These are phyloP conservation scores for Rhizopogon vulgaris DNA, from an alignment of 768 basidiomycete species.

Conservation along the genomic window DNA sequence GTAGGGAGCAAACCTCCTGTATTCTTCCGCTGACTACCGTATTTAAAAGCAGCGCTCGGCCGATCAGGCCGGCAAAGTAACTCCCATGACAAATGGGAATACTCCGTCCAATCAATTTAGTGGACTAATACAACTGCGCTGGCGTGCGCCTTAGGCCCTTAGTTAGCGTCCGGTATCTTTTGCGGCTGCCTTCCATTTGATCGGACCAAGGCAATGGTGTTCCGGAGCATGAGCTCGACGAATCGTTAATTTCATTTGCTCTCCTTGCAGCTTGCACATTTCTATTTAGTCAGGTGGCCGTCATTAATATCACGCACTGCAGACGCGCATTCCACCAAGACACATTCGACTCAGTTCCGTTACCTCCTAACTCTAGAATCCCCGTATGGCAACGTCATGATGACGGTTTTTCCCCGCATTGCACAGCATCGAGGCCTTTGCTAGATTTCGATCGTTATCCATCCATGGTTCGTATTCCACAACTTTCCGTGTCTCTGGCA, in stretches of 20 bases:
- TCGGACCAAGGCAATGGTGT: not conserved
- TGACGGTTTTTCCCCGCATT: not conserved
- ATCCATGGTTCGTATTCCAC: not conserved
- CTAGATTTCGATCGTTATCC: not conserved
- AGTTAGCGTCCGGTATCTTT: not conserved
- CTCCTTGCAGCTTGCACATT: not conserved
- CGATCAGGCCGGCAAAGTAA: not conserved
- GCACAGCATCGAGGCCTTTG: not conserved
- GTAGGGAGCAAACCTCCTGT: not conserved
- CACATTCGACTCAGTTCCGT: not conserved
- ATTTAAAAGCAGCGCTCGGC: not conserved
- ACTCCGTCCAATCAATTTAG: not conserved
- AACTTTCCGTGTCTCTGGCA: not conserved
- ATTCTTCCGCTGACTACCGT: not conserved
- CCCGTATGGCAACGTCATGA: not conserved
- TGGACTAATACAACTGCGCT: not conserved
- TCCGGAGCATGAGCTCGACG: not conserved
- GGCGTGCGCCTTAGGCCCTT: not conserved
- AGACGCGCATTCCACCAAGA: not conserved
- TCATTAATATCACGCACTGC: not conserved
- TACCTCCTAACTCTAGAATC: not conserved
- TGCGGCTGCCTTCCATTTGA: slow-evolving; percentile 2
- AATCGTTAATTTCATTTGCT: not conserved
- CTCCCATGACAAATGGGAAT: not conserved
- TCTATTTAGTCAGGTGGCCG: not conserved